Conservation (phyloP, 225 moss, liverwort and hornwort species). For the Anthoceros angustus region DNA sequence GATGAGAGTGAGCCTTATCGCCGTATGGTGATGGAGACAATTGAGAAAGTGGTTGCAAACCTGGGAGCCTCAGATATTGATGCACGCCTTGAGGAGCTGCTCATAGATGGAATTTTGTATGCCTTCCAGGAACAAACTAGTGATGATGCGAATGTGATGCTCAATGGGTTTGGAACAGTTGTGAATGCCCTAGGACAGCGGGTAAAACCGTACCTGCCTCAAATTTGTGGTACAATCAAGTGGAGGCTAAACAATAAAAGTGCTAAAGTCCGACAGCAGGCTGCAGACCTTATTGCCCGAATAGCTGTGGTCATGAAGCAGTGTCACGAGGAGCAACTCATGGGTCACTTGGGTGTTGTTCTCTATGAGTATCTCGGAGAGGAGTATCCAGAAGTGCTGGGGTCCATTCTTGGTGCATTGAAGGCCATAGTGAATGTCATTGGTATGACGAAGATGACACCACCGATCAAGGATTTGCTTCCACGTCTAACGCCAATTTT, state of each 20-base stretch:
- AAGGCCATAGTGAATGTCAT: constrained; percentile 99
- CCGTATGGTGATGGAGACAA: constrained; percentile 99
- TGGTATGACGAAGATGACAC: constrained; percentile 99
- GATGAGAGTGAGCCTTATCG: constrained; percentile 98
- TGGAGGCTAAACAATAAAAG: constrained; percentile 99
- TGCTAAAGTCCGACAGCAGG: constrained; percentile 98
- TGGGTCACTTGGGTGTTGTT: constrained; percentile 99
- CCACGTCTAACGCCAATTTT: constrained; percentile 92
- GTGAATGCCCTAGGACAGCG: constrained; percentile 96
- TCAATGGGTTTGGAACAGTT: constrained; percentile 97
- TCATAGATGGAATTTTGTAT: constrained; percentile 94
- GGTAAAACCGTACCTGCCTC: constrained; percentile 91
- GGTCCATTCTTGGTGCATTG: constrained; percentile 87
- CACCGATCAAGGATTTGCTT: constrained; percentile 87
- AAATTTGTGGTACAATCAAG: constrained; percentile 99
- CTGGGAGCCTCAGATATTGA: constrained; percentile 95
- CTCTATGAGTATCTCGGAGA: constrained; percentile 93
- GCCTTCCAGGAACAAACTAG: constrained; percentile 99
- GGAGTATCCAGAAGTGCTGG: constrained; percentile 97
- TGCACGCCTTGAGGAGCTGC: constrained; percentile 78
- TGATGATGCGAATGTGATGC: constrained; percentile 98
- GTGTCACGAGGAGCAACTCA: constrained; percentile 94
- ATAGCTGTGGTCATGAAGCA: constrained; percentile 99
- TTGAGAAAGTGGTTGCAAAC: constrained; percentile 96
- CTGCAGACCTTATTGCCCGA: constrained; percentile 87